Evolutionary conservation across 768 basidiomycete genomes (phyloP).

Genomic region (Tulasnella sp.): DNA sequence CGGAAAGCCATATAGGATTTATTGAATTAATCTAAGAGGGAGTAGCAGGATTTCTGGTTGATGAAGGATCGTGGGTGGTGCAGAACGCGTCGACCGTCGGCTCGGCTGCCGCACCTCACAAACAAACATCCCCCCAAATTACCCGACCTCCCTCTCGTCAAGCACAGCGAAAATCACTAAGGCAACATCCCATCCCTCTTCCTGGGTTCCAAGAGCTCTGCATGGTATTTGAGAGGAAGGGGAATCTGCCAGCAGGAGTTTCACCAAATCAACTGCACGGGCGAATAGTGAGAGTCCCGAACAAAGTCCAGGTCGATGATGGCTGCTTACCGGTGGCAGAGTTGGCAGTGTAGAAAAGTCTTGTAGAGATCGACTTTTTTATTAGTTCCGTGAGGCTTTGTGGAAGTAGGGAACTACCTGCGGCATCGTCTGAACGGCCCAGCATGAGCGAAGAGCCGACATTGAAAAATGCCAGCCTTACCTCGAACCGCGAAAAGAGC

Average conservation of each 20-base stretch:
- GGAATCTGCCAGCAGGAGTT: background rate
- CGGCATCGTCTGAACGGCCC: background rate
- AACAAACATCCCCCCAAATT: background rate
- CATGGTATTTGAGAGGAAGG: background rate
- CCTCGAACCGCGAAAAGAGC: background rate
- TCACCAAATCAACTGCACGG: background rate
- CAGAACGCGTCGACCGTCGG: background rate
- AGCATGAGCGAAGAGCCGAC: background rate
- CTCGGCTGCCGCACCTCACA: background rate
- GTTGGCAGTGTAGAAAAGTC: background rate
- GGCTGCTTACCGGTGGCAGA: background rate
- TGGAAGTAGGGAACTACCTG: background rate
- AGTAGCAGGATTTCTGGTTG: background rate
- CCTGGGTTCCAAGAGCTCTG: slow-evolving; percentile 15
- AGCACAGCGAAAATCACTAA: background rate
- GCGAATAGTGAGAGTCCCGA: background rate
- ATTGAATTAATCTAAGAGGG: background rate
- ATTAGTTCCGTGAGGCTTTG: background rate
- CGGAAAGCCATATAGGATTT: background rate
- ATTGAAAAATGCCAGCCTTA: background rate
- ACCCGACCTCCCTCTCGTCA: background rate
- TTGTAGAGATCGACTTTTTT: background rate
- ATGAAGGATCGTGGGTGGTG: background rate
- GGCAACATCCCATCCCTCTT: background rate
- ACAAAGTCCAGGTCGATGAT: background rate